Conservation (phyloP, 768 basidiomycete genomes). For the Termitomyces titanicus region DNA sequence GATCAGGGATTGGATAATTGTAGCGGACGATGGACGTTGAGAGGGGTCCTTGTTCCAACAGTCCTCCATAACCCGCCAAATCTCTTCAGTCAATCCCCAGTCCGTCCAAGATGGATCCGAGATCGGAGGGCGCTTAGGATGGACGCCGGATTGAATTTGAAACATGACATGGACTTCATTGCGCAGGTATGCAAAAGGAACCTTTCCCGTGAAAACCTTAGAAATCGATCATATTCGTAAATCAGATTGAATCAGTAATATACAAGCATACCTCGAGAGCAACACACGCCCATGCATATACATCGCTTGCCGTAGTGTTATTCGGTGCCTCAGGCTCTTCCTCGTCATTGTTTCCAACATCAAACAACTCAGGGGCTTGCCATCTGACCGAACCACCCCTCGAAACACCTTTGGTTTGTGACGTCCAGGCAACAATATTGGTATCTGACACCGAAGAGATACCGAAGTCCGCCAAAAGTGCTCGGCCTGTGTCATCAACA, state of each 20-base stretch:
- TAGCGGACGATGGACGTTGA: background rate
- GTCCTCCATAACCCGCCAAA: constrained; percentile 1
- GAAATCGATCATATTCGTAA: background rate
- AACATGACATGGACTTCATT: background rate
- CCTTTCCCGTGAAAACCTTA: background rate
- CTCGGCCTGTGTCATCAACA: background rate
- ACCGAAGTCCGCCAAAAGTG: constrained; percentile 2
- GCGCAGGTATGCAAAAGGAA: background rate
- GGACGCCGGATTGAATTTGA: background rate
- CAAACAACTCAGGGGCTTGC: constrained; percentile 5
- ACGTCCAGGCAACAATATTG: background rate
- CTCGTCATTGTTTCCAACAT: background rate
- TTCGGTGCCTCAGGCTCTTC: background rate
- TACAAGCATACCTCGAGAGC: background rate
- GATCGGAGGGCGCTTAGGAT: background rate
- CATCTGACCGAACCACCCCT: constrained; percentile 2
- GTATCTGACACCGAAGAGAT: background rate
- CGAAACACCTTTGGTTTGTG: background rate
- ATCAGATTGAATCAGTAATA: background rate
- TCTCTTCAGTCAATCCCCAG: constrained; percentile 1
- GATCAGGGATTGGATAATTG: no score
- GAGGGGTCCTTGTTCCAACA: background rate
- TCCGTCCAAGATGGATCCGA: background rate
- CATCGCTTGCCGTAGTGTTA: background rate
- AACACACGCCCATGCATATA: constrained; percentile 2